A percentile compares a stretch with the other conserved stretches of the same genome.
phyloP scores from a whole-genome alignment of 495 filamentous ascomycete genomes.

The Tuber calosporum region DNA sequence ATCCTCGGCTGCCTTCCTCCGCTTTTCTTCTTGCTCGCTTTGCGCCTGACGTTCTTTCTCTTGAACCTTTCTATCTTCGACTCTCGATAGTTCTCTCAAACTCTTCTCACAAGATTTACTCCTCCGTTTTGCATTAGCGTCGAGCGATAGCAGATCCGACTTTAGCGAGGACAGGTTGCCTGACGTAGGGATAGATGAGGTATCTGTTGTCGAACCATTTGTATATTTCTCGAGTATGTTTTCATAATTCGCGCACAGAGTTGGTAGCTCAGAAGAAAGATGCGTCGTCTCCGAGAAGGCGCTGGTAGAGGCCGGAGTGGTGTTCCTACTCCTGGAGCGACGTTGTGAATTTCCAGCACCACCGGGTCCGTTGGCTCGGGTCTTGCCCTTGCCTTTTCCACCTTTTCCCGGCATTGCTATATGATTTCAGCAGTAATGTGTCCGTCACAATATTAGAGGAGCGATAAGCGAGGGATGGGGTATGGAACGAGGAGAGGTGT shows the following conservation, averaged over 20 bases:
- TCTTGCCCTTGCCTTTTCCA: slow-evolving; percentile 72
- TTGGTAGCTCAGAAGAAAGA: slow-evolving; percentile 50
- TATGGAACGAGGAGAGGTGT: not conserved
- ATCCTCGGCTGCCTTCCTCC: slow-evolving; percentile 50
- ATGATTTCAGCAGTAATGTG: not conserved
- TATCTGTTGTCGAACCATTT: slow-evolving; percentile 45
- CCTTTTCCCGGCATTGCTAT: slow-evolving; percentile 44
- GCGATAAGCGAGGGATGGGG: slow-evolving; percentile 13
- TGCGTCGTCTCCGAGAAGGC: slow-evolving; percentile 47
- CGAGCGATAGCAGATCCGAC: slow-evolving; percentile 49
- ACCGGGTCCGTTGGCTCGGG: slow-evolving; percentile 45
- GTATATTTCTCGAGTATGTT: slow-evolving; percentile 61
- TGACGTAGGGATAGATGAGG: slow-evolving; percentile 64
- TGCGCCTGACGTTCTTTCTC: slow-evolving; percentile 44
- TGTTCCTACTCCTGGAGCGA: slow-evolving; percentile 75
- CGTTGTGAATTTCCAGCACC: slow-evolving; percentile 46
- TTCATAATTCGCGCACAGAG: slow-evolving; percentile 57
- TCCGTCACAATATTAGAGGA: not conserved
- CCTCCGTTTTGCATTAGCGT: slow-evolving; percentile 25
- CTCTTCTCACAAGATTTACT: slow-evolving; percentile 18
- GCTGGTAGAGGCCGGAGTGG: slow-evolving; percentile 64
- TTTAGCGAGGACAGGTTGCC: slow-evolving; percentile 63
- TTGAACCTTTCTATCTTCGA: slow-evolving; percentile 44
- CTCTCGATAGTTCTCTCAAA: slow-evolving; percentile 39
- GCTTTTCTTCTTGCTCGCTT: slow-evolving; percentile 46